phyloP scores from a whole-genome alignment of 2,329 filamentous ascomycete species.

The Metarhizium robertsii region DNA sequence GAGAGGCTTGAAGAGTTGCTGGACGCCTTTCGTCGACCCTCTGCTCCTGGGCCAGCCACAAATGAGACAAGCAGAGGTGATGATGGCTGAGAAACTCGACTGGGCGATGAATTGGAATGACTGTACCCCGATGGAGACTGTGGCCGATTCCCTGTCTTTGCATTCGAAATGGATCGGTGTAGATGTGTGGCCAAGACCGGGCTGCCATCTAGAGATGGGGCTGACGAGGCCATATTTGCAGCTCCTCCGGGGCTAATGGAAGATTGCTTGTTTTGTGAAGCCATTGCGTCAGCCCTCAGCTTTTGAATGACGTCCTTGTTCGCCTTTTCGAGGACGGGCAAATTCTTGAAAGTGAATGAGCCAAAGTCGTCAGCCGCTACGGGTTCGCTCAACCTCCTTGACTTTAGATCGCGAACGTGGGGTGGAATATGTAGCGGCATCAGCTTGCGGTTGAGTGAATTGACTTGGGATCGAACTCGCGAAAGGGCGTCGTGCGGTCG shows the following conservation, averaged over 20 bases:
- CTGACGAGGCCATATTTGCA: conserved; percentile 45
- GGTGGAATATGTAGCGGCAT: conserved; percentile 96
- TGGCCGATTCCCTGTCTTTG: conserved; percentile 67
- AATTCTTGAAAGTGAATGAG: conserved; percentile 92
- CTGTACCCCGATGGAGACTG: conserved; percentile 76
- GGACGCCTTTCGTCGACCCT: conserved; percentile 79
- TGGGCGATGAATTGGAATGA: conserved; percentile 80
- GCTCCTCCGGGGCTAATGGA: conserved; percentile 33
- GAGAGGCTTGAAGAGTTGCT: conserved; percentile 79
- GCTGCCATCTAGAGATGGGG: conserved; percentile 70
- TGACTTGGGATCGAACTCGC: conserved; percentile 77
- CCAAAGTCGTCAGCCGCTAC: conserved; percentile 88
- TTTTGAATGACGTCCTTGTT: conserved; percentile 99
- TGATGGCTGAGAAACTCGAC: conserved; percentile 60
- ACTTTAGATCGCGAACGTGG: conserved; percentile 86
- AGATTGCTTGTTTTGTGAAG: conserved; percentile 46
- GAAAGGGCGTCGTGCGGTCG: conserved; percentile 92
- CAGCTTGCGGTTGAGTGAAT: conserved; percentile 75
- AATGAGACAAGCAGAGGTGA: conserved; percentile 90
- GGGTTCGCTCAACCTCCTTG: conserved; percentile 81
- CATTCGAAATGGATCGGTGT: conserved; percentile 75
- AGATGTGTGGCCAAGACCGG: conserved; percentile 72
- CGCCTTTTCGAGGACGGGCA: conserved; percentile 91
- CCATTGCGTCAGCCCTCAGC: conserved; percentile 81
- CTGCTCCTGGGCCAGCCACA: conserved; percentile 71